Evolutionary conservation across 352 stramenopile species (phyloP).

Genomic region (Globisporangium abappressorium): DNA sequence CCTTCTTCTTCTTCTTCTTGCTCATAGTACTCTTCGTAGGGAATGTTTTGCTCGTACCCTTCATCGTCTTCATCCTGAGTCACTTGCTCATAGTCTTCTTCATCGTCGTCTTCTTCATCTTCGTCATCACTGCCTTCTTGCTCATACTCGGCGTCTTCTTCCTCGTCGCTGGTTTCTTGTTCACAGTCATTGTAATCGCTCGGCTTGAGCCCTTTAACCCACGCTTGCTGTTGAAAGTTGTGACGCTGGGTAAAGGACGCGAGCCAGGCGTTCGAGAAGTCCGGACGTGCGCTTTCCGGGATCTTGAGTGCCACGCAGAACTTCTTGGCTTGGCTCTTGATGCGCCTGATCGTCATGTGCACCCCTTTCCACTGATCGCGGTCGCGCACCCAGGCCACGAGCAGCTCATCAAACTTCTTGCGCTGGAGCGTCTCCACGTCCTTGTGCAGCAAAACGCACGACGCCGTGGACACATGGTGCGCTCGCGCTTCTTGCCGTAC

Average conservation of each 20-base stretch:
- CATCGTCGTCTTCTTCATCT: background rate
- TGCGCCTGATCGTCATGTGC: slow-evolving; percentile 25
- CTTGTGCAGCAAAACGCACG: background rate
- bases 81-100: background rate
- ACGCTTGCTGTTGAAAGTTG: slow-evolving; percentile 3
- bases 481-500: background rate
- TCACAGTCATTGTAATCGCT: background rate
- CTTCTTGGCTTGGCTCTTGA: slow-evolving; percentile 34
- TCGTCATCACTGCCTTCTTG: background rate
- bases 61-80: too few relatives aligned
- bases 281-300: slow-evolving; percentile 27
- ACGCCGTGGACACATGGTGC: too few relatives aligned
- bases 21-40: background rate
- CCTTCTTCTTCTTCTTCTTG: slow-evolving; percentile 4
- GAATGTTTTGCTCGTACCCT: too few relatives aligned
- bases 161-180: background rate
- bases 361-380: slow-evolving; percentile 22
- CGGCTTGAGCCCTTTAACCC: too few relatives aligned
- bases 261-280: slow-evolving; percentile 64
- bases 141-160: background rate
- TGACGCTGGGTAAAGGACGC: slow-evolving; percentile 51
- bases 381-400: slow-evolving; percentile 38
- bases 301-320: slow-evolving; percentile 33
- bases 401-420: slow-evolving; percentile 47
- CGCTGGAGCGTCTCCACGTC: slow-evolving; percentile 25